Evolutionary conservation across 2,329 filamentous ascomycete genomes (phyloP), one percentile per base, ranked within the genome.

Genomic region (Pseudocercospora eumusae): DNA sequence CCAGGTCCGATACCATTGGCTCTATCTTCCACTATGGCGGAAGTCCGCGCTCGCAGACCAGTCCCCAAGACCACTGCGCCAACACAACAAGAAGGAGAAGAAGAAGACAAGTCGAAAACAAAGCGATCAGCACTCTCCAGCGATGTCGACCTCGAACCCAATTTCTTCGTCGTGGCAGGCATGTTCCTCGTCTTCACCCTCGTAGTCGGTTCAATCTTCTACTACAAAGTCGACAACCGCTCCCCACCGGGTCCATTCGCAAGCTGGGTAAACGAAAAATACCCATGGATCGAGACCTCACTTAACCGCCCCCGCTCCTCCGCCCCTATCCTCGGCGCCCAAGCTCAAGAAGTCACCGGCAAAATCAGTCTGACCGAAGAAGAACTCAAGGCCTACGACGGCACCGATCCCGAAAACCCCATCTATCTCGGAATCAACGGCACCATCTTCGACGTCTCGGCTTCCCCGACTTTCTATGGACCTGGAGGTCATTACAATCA

Each of bases 391-490:
- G 62, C 59, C 40, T 70, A 67, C 62, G 66, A 68, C 56, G 71
- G 71, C 64, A 66, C 57, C 10, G 69, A 72, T 42, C 59, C 65
- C 1, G 53, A 61, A 2, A 66, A 66, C 31, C 71, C 71, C 8
- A 69, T 74, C 64, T 70, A 70, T 57, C 66, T 74, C 57, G 71
- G 67, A 54, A 68, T 74, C 60, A 69, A 73, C 62, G 66, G 68
- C 62, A 72, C 68, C 36, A 70, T 74, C 62, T 73, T 69, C 65
- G 71, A 74, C 64, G 71, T 74, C 54, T 70, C 69, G 13, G 63
- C 67, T 50, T 60, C 55, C 2, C 71, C 68, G 15, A 57, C 62
- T 55, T 72, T 73, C 66, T 74, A 74, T 65, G 71, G 71, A 21
- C 71, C 71, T 1, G 67, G 69, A 13, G 71, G 71, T 4, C 68